These are phyloP conservation scores for Teratosphaeria viscida DNA, from an alignment of 2,329 filamentous ascomycete species.

Conservation along the genomic window DNA sequence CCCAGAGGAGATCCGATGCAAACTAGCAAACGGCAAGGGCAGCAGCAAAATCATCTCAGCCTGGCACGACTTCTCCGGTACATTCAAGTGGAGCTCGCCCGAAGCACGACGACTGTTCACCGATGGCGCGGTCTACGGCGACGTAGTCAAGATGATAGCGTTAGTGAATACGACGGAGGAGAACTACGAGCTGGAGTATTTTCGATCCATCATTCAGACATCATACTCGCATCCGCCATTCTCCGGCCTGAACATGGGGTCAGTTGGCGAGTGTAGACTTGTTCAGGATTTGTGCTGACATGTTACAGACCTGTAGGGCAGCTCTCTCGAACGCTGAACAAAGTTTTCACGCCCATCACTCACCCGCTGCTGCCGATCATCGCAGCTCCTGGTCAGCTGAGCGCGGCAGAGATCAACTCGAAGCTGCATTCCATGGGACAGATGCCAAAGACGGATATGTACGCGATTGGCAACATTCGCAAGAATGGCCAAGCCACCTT, in stretches of 20 bases:
- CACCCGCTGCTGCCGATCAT: conserved; percentile 76
- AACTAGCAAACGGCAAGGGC: conserved; percentile 58
- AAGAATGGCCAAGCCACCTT: conserved; percentile 73
- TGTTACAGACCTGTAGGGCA: conserved; percentile 56
- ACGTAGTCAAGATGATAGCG: conserved; percentile 85
- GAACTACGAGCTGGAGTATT: conserved; percentile 85
- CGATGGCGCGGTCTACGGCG: conserved; percentile 61
- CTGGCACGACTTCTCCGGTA: conserved; percentile 79
- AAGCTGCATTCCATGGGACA: conserved; percentile 70
- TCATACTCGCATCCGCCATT: conserved; percentile 63
- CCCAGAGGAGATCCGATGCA: conserved; percentile 61
- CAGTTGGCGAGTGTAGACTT: not conserved
- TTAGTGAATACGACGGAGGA: conserved; percentile 73
- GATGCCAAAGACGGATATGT: conserved; percentile 67
- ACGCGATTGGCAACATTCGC: conserved; percentile 63
- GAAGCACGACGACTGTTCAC: conserved; percentile 63
- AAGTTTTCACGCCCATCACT: conserved; percentile 78
- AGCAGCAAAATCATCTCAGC: conserved; percentile 84
- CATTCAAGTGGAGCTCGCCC: conserved; percentile 69
- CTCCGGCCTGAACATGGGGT: conserved; percentile 76
- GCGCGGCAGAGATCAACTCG: conserved; percentile 73
- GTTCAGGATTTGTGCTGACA: not conserved
- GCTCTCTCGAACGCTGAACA: conserved; percentile 72
- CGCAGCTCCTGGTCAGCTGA: conserved; percentile 76
- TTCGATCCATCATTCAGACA: conserved; percentile 63